These are phyloP conservation scores for Candida fluviatilis DNA, from an alignment of 805 yeast species.

Conservation along the genomic window DNA sequence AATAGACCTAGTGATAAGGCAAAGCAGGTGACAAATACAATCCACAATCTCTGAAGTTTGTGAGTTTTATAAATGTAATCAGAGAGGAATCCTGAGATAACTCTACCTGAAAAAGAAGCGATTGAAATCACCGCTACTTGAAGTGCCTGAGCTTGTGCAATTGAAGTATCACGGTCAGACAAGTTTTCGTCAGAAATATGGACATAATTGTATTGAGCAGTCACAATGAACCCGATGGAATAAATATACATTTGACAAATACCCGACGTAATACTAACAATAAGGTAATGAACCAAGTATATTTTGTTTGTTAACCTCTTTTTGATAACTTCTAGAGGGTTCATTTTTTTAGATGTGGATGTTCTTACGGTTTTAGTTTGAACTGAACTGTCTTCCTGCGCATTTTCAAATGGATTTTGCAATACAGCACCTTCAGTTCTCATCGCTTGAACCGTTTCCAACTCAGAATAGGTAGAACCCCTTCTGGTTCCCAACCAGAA, in stretches of 20 bases:
- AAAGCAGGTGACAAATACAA: constrained; percentile 43
- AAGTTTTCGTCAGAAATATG: constrained; percentile 3
- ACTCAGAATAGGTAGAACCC: constrained; percentile 13
- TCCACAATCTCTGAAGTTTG: constrained; percentile 63
- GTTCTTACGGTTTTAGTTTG: background rate
- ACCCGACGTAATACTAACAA: constrained; percentile 57
- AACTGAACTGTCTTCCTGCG: background rate
- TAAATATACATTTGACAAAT: constrained; percentile 53
- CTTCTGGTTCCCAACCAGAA: constrained; percentile 36
- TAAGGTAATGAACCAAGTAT: constrained; percentile 50
- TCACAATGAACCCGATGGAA: constrained; percentile 43
- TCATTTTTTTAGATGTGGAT: background rate
- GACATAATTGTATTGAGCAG: constrained; percentile 34
- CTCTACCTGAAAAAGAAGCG: constrained; percentile 61
- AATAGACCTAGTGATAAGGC: constrained; percentile 35
- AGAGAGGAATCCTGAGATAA: constrained; percentile 60
- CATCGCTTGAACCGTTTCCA: constrained; percentile 9
- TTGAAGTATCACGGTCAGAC: constrained; percentile 10
- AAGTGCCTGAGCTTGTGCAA: constrained; percentile 55
- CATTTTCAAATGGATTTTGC: background rate
- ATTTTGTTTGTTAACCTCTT: constrained; percentile 18
- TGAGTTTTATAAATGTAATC: constrained; percentile 52
- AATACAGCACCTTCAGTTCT: constrained; percentile 10
- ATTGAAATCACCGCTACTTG: constrained; percentile 68
- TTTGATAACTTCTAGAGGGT: constrained; percentile 16